phyloP scores from a whole-genome alignment of 495 filamentous ascomycete species.

The Xylaria sp. region DNA sequence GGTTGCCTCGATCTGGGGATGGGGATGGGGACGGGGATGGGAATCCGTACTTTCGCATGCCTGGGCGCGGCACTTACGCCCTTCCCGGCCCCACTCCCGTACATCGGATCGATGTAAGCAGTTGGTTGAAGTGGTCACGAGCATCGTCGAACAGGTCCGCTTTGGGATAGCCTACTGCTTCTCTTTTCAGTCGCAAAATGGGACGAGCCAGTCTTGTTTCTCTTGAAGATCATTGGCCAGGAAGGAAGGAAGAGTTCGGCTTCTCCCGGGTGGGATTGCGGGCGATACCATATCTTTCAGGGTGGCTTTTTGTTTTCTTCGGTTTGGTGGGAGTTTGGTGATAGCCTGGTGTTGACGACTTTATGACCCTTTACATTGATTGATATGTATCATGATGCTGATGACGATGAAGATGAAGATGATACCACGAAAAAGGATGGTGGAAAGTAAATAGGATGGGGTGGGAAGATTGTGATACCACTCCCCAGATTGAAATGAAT shows the following conservation, averaged over 20 bases:
- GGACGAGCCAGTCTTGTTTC: background rate
- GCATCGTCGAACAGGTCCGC: slow-evolving; percentile 12
- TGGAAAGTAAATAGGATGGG: background rate
- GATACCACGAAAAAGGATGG: background rate
- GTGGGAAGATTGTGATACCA: slow-evolving; percentile 7
- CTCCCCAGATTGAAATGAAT: slow-evolving; percentile 13
- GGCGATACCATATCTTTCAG: background rate
- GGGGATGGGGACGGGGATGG: slow-evolving; percentile 3
- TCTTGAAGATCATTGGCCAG: background rate
- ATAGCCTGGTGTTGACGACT: slow-evolving; percentile 15
- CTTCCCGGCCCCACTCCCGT: slow-evolving; percentile 20
- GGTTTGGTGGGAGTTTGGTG: background rate
- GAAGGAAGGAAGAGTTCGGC: background rate
- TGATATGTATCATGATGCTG: background rate
- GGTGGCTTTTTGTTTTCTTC: background rate
- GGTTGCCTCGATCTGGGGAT: slow-evolving; percentile 26
- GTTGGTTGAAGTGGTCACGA: slow-evolving; percentile 8
- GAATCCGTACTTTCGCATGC: slow-evolving; percentile 26
- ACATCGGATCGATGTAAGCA: slow-evolving; percentile 22
- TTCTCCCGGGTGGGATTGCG: background rate
- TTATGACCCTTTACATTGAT: slow-evolving; percentile 3
- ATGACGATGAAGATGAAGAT: background rate
- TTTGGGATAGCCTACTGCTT: slow-evolving; percentile 1
- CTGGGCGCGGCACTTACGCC: slow-evolving; percentile 12
- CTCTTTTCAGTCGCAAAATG: slow-evolving; percentile 12